phyloP scores from a whole-genome alignment of 192 early-diverging fungal species.

The Entrophospora sp. region DNA sequence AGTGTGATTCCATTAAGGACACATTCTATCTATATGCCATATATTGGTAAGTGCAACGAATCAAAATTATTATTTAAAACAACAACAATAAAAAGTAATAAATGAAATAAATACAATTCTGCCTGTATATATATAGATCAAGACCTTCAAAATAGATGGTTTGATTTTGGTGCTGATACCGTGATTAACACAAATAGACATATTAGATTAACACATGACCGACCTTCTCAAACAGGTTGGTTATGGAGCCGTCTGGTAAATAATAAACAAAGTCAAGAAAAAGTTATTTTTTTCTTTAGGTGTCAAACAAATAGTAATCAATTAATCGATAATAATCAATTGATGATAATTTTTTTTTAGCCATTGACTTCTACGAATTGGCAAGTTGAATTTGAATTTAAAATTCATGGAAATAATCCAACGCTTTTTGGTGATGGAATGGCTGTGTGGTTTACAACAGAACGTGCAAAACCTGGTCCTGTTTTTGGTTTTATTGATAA shows the following conservation, averaged over 20 bases:
- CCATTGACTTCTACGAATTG: constrained; percentile 59
- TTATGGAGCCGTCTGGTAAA: constrained; percentile 66
- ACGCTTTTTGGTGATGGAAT: constrained; percentile 91
- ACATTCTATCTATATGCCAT: constrained; percentile 44
- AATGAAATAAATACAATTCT: background rate
- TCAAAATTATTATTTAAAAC: background rate
- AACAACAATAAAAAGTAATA: background rate
- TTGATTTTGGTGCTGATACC: constrained; percentile 91
- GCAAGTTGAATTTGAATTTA: constrained; percentile 91
- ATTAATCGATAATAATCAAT: background rate
- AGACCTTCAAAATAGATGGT: constrained; percentile 77
- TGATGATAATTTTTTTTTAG: too few species aligned
- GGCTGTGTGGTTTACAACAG: constrained; percentile 86
- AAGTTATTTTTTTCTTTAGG: background rate
- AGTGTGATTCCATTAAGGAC: constrained; percentile 30
- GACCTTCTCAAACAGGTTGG: constrained; percentile 69
- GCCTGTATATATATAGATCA: constrained; percentile 42
- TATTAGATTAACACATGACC: constrained; percentile 80
- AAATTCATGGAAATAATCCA: constrained; percentile 64
- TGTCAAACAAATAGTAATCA: background rate
- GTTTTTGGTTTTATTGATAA: constrained; percentile 85
- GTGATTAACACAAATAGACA: constrained; percentile 79
- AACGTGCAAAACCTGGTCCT: constrained; percentile 59
- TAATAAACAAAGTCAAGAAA: constrained; percentile 20
- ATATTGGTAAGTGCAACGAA: constrained; percentile 38